phyloP scores from a whole-genome alignment of 116 monocot species.

The Papilionanthe hybrid region DNA sequence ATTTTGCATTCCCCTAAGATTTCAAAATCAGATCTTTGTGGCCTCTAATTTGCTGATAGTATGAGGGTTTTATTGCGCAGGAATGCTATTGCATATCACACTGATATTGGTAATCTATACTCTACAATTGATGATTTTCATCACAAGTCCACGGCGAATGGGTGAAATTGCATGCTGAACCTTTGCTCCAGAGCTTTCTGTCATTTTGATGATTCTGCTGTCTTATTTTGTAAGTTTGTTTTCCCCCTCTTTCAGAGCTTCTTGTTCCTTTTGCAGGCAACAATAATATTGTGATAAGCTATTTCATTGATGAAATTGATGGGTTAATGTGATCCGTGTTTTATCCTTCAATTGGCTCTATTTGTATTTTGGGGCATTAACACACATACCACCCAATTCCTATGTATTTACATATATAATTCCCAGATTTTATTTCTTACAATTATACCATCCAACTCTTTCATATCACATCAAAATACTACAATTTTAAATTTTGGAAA shows the following conservation, averaged over 20 bases:
- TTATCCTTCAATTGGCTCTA: too few relatives aligned
- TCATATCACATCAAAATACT: too few relatives aligned
- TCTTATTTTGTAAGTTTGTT: not conserved
- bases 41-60: not conserved
- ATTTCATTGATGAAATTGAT: not conserved
- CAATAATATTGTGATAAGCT: not conserved
- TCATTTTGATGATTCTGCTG: not conserved
- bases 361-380: too few relatives aligned
- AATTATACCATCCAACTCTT: too few relatives aligned
- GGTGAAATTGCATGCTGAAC: constrained; percentile 18
- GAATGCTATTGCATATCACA: constrained; percentile 36
- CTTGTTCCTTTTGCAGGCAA: not conserved
- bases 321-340: not conserved
- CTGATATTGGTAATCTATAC: constrained; percentile 45
- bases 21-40: not conserved
- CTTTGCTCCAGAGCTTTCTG: not conserved
- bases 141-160: constrained; percentile 46
- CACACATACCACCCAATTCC: too few relatives aligned
- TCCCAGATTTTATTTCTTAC: too few relatives aligned
- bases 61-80: constrained; percentile 9
- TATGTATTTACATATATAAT: too few relatives aligned
- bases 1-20: not conserved
- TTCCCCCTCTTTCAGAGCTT: not conserved
- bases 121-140: constrained; percentile 51
- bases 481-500: too few relatives aligned